Evolutionary conservation across 2,329 filamentous ascomycete species (phyloP).

Genomic region (Colletotrichum simmondsii): DNA sequence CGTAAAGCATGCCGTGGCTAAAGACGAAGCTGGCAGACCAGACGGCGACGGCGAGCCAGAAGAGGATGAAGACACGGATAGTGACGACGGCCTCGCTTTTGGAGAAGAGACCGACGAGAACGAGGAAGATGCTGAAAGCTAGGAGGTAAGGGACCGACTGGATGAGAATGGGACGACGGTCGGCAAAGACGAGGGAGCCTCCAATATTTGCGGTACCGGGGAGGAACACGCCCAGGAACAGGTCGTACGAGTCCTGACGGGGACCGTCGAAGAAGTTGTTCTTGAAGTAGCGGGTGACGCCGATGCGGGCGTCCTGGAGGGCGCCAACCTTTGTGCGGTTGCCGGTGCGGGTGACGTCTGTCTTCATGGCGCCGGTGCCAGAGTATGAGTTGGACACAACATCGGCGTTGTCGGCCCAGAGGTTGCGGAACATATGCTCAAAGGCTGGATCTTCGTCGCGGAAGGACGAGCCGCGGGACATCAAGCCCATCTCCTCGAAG

Average conservation of each 20-base stretch:
- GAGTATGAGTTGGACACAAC: conserved; percentile 93
- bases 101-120: conserved; percentile 80
- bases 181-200: conserved; percentile 80
- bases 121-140: conserved; percentile 85
- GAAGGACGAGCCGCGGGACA: conserved; percentile 80
- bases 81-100: conserved; percentile 81
- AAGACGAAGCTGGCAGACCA: conserved; percentile 84
- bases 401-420: conserved; percentile 99
- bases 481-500: conserved; percentile 84
- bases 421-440: conserved; percentile 92
- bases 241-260: conserved; percentile 92
- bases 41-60: conserved; percentile 77
- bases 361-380: conserved; percentile 97
- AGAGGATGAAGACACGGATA: conserved; percentile 81
- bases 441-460: conserved; percentile 82
- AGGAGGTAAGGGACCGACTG: conserved; percentile 95
- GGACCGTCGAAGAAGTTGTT: conserved; percentile 98
- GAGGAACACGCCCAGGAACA: conserved; percentile 89
- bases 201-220: conserved; percentile 79
- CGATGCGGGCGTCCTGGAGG: conserved; percentile 88
- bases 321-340: conserved; percentile 87
- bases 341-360: conserved; percentile 95
- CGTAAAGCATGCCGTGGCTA: conserved; percentile 90
- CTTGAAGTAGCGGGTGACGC: conserved; percentile 85
- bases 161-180: conserved; percentile 85